phyloP scores from a whole-genome alignment of 163 green algal species.

The Volvox carteri region DNA sequence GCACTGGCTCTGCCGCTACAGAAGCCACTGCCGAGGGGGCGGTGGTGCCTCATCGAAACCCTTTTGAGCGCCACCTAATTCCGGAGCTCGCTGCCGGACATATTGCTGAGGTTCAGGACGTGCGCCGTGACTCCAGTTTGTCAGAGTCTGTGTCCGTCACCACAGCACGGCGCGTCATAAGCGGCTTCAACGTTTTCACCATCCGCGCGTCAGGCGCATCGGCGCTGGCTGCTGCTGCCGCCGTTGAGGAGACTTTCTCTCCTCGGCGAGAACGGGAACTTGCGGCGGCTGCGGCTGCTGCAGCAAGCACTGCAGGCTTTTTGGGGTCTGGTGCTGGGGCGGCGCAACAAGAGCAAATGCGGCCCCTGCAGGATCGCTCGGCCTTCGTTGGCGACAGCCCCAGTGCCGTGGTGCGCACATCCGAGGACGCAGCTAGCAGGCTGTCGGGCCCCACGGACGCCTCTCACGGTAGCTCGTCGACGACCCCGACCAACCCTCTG shows the following conservation, averaged over 20 bases:
- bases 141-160: not conserved
- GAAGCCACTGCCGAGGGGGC: not conserved
- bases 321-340: too few relatives aligned
- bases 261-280: not conserved
- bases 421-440: not conserved
- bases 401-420: not conserved
- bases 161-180: conserved; percentile 3
- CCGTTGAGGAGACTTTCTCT: conserved; percentile 31
- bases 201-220: conserved; percentile 46
- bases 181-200: conserved; percentile 39
- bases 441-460: not conserved
- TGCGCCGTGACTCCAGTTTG: not conserved
- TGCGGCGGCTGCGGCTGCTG: not conserved
- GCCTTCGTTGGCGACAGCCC: not conserved
- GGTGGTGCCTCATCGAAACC: not conserved
- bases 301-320: too few relatives aligned
- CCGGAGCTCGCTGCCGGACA: not conserved
- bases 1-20: too few relatives aligned
- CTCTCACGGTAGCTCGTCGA: conserved; percentile 9
- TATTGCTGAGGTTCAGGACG: not conserved
- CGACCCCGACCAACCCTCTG: conserved; percentile 25
- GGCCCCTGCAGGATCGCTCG: not conserved
- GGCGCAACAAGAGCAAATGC: not conserved
- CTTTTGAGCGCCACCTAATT: not conserved
- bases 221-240: conserved; percentile 21